Base-by-base conservation (phyloP, 768 basidiomycete species). In the Pisolithus tinctorius region DNA sequence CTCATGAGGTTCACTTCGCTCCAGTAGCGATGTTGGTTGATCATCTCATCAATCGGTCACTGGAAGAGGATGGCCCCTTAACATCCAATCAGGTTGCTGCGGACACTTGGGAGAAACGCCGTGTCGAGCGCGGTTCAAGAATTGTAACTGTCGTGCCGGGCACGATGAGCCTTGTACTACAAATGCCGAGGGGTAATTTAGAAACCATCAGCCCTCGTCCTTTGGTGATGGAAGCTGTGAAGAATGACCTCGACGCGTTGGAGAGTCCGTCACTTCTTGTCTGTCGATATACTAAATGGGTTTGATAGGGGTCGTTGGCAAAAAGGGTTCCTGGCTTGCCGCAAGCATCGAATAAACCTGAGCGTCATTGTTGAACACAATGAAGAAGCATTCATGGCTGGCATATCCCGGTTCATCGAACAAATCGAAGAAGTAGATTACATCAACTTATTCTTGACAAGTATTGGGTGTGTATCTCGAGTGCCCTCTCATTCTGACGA, bases 151-250 rank as follows among this genome's bases (percentile, higher is more conserved):
- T 86, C 11, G 85, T 96, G 0, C 86, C 93, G 1, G 92, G 85
- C 52, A 71, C 82, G 7, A 97, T 94, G 90, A 84, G 79, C 58
- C 68, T 99, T 31, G 88, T 98, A 0, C 71, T 99, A 9, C 96
- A 99, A 69, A 98, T 98, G 95, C 96, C 95, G 0, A 73, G 96
- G 57, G 96, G 96, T 1, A 98, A 98, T 68, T 63, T 99, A 54
- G 96, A 99, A 71, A 97, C 93, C 1, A 84, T 99, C 48, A 91
- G 87, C 60, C 96, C 96, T 3, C 75, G 96, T 40, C 88, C 94
- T 11, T 68, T 99, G 59, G 93, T 97, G 16, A 82, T 96, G 74
- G 79, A 84, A 50, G 84, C 91, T 5, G 84, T 98, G 1, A 78
- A 80, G 47, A 74, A 79, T 48, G 88, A 94, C 62, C 71, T 97